Percentiles rank a stretch among this genome's conserved stretches.
These are phyloP conservation scores for Camelina neglecta DNA, from an alignment of 345 rosid species.

Conservation along the genomic window DNA sequence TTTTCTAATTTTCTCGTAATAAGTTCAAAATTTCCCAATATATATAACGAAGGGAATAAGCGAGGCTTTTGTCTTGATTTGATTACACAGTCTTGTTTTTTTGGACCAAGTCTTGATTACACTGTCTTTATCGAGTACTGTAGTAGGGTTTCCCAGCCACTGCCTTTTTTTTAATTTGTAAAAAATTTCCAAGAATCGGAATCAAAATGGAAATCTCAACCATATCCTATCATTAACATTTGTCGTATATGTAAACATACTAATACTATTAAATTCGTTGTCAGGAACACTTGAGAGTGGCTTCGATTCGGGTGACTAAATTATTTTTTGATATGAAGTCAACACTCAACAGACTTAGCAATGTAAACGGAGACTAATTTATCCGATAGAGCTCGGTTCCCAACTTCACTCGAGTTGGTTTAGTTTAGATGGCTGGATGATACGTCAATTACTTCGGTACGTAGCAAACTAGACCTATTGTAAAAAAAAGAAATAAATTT, in stretches of 20 bases:
- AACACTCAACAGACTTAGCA: constrained; percentile 14
- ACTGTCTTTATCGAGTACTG: too few relatives aligned
- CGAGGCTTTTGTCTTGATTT: neutral
- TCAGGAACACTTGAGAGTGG: constrained; percentile 19
- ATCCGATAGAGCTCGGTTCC: neutral
- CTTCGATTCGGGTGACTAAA: constrained; percentile 12
- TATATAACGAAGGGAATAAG: too few relatives aligned
- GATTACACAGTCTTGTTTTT: neutral
- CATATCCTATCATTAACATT: neutral
- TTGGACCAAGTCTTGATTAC: too few relatives aligned
- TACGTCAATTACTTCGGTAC: neutral
- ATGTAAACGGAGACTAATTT: neutral
- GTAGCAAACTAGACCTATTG: neutral
- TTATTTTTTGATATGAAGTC: constrained; percentile 4
- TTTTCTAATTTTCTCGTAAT: neutral
- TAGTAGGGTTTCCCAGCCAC: constrained; percentile 1
- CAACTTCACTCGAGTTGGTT: neutral
- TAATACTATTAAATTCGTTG: constrained; percentile 4
- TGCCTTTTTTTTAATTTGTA: neutral
- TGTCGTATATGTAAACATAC: constrained; percentile 7
- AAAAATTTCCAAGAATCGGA: neutral
- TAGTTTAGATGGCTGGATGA: neutral
- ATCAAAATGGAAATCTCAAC: constrained; percentile 5
- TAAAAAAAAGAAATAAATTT: neutral
- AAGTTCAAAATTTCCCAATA: neutral